Conservation (phyloP, 2,329 filamentous ascomycete genomes). For the Cytospora schulzeri region DNA sequence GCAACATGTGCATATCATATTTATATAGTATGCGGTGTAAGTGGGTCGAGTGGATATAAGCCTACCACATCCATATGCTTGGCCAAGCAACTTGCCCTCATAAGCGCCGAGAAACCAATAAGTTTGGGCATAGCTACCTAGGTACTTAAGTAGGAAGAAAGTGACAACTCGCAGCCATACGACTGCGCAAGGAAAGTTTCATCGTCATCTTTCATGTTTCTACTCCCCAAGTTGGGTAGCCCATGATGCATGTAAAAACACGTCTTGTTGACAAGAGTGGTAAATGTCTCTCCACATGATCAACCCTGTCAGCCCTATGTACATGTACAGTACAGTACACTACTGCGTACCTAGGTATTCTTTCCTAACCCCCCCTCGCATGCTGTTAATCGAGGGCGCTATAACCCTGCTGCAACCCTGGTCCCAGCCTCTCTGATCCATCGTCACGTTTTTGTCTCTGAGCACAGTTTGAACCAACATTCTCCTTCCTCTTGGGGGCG, state of each 20-base stretch:
- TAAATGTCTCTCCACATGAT: not conserved
- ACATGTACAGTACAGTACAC: too few relatives aligned
- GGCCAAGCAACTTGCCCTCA: conserved; percentile 25
- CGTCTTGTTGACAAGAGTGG: not conserved
- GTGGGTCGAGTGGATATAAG: conserved; percentile 23
- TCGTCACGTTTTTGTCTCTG: conserved; percentile 8
- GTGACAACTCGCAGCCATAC: conserved; percentile 3
- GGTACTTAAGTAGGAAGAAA: not conserved
- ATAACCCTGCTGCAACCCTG: conserved; percentile 40
- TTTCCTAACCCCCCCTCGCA: not conserved
- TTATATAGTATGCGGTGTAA: conserved; percentile 20
- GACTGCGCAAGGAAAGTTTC: not conserved
- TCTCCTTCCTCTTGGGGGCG: conserved; percentile 17
- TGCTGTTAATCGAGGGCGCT: not conserved
- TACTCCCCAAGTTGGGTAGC: not conserved
- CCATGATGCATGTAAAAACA: not conserved
- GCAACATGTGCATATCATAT: conserved; percentile 11
- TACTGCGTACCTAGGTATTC: not conserved
- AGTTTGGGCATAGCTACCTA: not conserved
- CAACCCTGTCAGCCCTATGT: conserved; percentile 28
- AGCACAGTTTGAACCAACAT: not conserved
- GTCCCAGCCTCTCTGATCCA: conserved; percentile 20
- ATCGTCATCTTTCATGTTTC: not conserved
- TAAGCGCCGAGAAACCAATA: conserved; percentile 21
- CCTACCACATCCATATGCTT: conserved; percentile 14